Base-by-base conservation (phyloP, 2,329 filamentous ascomycete species). In the Pyricularia pennisetigena region DNA sequence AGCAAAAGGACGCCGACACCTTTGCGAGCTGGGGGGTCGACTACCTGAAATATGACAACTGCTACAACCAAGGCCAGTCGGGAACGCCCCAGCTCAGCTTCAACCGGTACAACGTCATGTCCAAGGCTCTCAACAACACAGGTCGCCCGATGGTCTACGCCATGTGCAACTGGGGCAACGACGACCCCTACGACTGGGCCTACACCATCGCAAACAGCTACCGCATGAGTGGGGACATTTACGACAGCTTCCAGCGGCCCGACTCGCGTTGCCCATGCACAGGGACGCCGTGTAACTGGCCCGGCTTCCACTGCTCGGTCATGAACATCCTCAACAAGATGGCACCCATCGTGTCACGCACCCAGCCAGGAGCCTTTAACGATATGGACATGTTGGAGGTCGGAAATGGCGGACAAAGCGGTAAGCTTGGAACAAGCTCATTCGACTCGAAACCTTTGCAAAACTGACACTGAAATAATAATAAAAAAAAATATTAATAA, bases 11-110 rank as follows among this genome's bases (percentile, higher is more conserved):
- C 72, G 85, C 85, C 0, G 71, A 81, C 70, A 80, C 80, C 0
- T 86, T 84, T 71, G 82, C 83, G 1, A 76, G 78, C 16, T 85
- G 83, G 83, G 82, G 81, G 1, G 78, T 85, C 67, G 82, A 84
- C 71, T 84, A 84, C 65, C 75, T 85, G 49, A 85, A 85, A 75
- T 84, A 84, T 70, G 82, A 85, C 70, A 83, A 83, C 71, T 84
- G 82, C 71, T 75, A 75, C 69, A 75, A 76, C 61, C 72, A 72
- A 65, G 73, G 73, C 41, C 65, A 71, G 8, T 72, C 71, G 54
- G 74, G 74, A 24, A 72, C 72, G 23, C 74, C 73, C 61, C 69
- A 72, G 32, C 72, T 74, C 64, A 75, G 73, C 14, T 75, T 73
- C 67, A 73, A 73, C 68, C 68, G 74, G 16, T 76, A 73, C 70